Base-by-base conservation (phyloP, 352 stramenopile genomes). In the Globisporangium parvum region DNA sequence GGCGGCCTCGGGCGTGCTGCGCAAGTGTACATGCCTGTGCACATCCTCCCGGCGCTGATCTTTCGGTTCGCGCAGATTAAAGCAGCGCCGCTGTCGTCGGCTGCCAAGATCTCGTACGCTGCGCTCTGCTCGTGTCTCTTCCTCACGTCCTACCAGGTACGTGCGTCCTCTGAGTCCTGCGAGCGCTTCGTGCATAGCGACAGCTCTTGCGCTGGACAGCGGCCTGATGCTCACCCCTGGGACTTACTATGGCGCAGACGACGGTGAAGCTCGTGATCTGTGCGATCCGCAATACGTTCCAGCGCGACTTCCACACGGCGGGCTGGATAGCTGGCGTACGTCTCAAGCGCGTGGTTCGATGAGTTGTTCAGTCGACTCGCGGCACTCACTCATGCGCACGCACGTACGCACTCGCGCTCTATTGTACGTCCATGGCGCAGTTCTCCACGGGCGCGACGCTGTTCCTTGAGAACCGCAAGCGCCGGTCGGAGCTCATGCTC, bases 401-500 rank as follows among this genome's bases (percentile, higher is more conserved):
- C 8, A 39, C 45, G n/a, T 26, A 33, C 44, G 9, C 44, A 23
- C 20, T 60, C 8, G 31, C 45, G n/a, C 40, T 24, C 5, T 59
- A 23, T 51, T 18, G 33, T 18, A 20, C n/a, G n/a, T n/a, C n/a
- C n/a, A n/a, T n/a, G n/a, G n/a, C 54, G 31, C 60, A 93, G 83
- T 28, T 90, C 26, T 53, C 72, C 42, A 78, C 85, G 6, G 82
- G 81, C 24, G 54, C 64, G 18, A 72, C 72, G 47, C 65, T 94
- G 0, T 90, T 92, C 47, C 79, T 91, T 26, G 85, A 94, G 67
- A 70, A 89, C 55, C 73, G 77, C 17, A 94, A 94, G 63, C 81
- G 82, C 46, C 80, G 85, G 12, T 87, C 86, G 51, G 81, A 93
- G 60, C 70, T 95, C 18, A 95, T 93, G 85, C 58, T 93, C 31